phyloP scores from a whole-genome alignment of 2,329 filamentous ascomycete genomes.

The Stagonosporopsis vannaccii region DNA sequence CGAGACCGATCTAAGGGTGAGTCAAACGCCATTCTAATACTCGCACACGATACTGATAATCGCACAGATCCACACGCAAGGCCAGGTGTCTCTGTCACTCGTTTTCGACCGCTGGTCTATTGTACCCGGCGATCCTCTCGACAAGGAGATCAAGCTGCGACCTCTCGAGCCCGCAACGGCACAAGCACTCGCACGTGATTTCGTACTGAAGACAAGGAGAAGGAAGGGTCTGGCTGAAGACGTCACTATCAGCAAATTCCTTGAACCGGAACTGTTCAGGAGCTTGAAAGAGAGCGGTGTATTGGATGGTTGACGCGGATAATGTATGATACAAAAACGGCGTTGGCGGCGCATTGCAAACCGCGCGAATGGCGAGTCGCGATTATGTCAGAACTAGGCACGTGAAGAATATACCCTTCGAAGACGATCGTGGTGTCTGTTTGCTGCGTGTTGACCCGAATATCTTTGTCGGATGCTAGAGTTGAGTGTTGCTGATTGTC shows the following conservation, averaged over 20 bases:
- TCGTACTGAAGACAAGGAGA: conserved; percentile 92
- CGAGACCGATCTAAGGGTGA: conserved; percentile 84
- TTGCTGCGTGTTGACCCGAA: background rate
- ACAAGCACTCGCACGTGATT: conserved; percentile 91
- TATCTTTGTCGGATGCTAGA: no score
- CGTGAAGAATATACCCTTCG: conserved; percentile 14
- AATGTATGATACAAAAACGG: conserved; percentile 12
- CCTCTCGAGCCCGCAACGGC: conserved; percentile 87
- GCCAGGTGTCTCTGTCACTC: conserved; percentile 85
- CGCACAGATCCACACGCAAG: conserved; percentile 82
- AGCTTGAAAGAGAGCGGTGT: conserved; percentile 88
- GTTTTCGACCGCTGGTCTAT: conserved; percentile 97
- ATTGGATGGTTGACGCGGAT: conserved; percentile 63
- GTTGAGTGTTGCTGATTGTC: background rate
- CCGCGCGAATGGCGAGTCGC: background rate
- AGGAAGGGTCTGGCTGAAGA: conserved; percentile 96
- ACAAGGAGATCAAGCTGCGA: conserved; percentile 80
- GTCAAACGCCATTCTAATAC: conserved; percentile 4
- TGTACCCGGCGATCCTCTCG: conserved; percentile 93
- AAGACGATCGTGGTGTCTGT: background rate
- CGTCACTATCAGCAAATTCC: conserved; percentile 92
- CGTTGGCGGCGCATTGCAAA: conserved; percentile 7
- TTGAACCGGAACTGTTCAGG: conserved; percentile 92
- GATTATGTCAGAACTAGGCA: background rate
- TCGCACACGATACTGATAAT: conserved; percentile 12